Base-by-base conservation (phyloP, 305 asterid genomes). In the Plantago lanceolata region DNA sequence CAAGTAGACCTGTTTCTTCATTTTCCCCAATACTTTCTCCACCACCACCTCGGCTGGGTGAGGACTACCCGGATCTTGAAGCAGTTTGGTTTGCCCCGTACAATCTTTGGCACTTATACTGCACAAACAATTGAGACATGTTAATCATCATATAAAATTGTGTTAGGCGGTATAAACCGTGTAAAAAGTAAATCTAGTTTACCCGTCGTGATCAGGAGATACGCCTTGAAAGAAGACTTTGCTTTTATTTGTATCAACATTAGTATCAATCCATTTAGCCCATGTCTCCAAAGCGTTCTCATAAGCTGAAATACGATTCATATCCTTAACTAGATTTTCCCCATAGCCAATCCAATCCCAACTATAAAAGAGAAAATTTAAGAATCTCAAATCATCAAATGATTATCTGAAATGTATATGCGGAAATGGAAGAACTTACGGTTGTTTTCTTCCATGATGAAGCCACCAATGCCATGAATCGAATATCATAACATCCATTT, bases 381-480 rank as follows among this genome's bases (percentile, higher is more conserved):
- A 17, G 0, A 4, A 50, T 51, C 51, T 29, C 15, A 50, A 1
- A 20, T 52, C 12, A 43, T 57, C n/a, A 52, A 53, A 44, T 13
- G 15, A 20, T 9, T 9, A 14, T 5, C 3, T 17, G 24, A 19
- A 21, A 9, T 8, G 15, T 13, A 19, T 20, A 16, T 4, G 19
- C 8, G 29, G 14, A 31, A 31, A 31, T 13, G 7, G 8, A n/a
- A 4, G 3, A 1, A 31, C 74, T 26, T 66, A 84, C 90, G 78
- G 68, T 77, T 87, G 92, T 72, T 87, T 79, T 16, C 79, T 79
- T 11, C 89, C 88, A 0, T 57, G 40, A 61, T 84, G 86, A 63
- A 82, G 77, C 89, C 95, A 84, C 92, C 95, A 87, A 65, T 87
- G 95, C 92, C 95, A 84, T 0, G 95, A 56, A 68, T 87, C 77